Evolutionary conservation across 495 filamentous ascomycete species (phyloP).

Genomic region (Pyronema domesticum): DNA sequence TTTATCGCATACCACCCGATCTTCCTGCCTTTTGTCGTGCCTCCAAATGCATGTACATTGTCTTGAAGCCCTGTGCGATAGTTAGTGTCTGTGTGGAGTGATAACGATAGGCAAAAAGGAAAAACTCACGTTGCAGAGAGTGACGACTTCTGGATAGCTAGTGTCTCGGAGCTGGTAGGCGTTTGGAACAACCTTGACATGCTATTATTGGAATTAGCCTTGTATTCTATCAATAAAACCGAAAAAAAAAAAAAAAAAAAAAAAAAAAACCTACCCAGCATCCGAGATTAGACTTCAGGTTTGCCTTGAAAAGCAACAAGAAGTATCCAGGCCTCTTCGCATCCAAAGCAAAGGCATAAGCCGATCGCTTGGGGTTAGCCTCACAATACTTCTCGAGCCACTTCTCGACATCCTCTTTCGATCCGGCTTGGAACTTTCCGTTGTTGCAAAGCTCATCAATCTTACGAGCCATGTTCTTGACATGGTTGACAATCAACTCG

Average conservation of each 20-base stretch:
- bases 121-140: slow-evolving; percentile 58
- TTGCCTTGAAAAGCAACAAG: slow-evolving; percentile 85
- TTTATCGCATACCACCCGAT: neutral
- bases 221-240: neutral
- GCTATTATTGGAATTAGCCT: slow-evolving; percentile 11
- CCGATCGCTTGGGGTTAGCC: slow-evolving; percentile 83
- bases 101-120: neutral
- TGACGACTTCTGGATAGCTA: slow-evolving; percentile 81
- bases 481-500: slow-evolving; percentile 89
- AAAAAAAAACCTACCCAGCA: slow-evolving; percentile 37
- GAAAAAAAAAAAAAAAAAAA: neutral
- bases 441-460: slow-evolving; percentile 83
- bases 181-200: slow-evolving; percentile 76
- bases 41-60: slow-evolving; percentile 17
- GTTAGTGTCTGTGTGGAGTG: neutral
- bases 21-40: slow-evolving; percentile 3
- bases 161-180: slow-evolving; percentile 73
- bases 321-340: slow-evolving; percentile 88
- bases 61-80: slow-evolving; percentile 22
- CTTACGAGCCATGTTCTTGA: slow-evolving; percentile 94
- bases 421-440: slow-evolving; percentile 74
- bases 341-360: slow-evolving; percentile 88
- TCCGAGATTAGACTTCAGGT: slow-evolving; percentile 46
- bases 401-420: slow-evolving; percentile 68
- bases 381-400: slow-evolving; percentile 91